Evolutionary conservation across 768 basidiomycete genomes (phyloP).

Genomic region (Strobilomyces confusus): DNA sequence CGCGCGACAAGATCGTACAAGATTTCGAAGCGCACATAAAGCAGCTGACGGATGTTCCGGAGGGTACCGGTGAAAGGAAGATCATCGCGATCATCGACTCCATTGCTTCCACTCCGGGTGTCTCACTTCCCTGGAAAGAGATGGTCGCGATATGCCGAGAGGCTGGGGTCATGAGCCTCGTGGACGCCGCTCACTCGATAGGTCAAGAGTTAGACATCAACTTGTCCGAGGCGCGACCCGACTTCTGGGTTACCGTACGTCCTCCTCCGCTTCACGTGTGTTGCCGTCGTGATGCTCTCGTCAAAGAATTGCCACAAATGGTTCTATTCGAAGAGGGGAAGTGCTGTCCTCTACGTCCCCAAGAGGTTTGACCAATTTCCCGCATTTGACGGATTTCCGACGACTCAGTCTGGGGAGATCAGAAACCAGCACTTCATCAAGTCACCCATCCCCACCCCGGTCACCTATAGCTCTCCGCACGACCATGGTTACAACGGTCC

Average conservation of each 20-base stretch:
- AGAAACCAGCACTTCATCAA: conserved; percentile 66
- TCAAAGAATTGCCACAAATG: conserved; percentile 82
- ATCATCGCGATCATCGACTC: conserved; percentile 68
- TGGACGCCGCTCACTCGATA: conserved; percentile 79
- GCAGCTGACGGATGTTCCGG: conserved; percentile 23
- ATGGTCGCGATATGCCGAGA: conserved; percentile 62
- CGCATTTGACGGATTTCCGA: neutral
- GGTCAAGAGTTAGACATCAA: conserved; percentile 67
- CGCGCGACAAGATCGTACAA: conserved; percentile 52
- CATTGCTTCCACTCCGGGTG: conserved; percentile 60
- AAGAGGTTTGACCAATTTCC: conserved; percentile 37
- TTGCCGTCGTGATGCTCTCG: neutral
- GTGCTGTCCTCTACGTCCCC: conserved; percentile 73
- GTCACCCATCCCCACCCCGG: conserved; percentile 55
- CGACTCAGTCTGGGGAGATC: neutral
- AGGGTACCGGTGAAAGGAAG: conserved; percentile 34
- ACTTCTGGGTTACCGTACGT: conserved; percentile 76
- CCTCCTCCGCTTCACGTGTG: neutral
- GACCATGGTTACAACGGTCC: conserved; percentile 31
- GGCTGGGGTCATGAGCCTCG: conserved; percentile 58
- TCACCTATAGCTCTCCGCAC: conserved; percentile 46
- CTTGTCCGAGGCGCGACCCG: conserved; percentile 51
- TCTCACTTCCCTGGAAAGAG: conserved; percentile 65
- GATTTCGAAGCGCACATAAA: conserved; percentile 40
- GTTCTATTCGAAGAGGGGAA: conserved; percentile 66